Base-by-base conservation (phyloP, 257 asterid genomes). In the Cordia subcordata region DNA sequence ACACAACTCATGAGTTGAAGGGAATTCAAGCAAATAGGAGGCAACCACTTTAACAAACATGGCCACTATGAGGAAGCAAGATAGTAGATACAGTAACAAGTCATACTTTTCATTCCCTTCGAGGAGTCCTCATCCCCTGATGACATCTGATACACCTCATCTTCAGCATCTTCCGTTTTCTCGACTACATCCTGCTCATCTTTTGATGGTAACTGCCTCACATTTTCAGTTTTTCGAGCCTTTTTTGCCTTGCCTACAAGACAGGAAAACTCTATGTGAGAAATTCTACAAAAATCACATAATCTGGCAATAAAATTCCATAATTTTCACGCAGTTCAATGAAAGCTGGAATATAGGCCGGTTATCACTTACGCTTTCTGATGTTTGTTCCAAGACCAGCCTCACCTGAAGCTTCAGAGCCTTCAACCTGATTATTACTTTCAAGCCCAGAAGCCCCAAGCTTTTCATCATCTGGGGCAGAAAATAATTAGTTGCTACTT, bases 81-180 rank as follows among this genome's bases (percentile, higher is more conserved):
- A 5, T 10, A 12, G n/a, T 0, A 16, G 44, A 19, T 22, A 18
- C 1, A n/a, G n/a, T n/a, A n/a, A n/a, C n/a, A 4, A 67, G 12
- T 45, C 95, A 37, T 86, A 93, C 99, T 89, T 81, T 69, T 80
- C 96, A 88, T 80, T 81, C 99, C 99, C 68, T 73, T 83, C 1
- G 87, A 79, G 72, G 53, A 62, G 63, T 85, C 90, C 66, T 93
- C 99, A 50, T 89, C 97, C 33, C 96, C 97, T 5, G 95, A 93
- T 61, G 94, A 83, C 68, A 93, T 82, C 75, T 82, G 77, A 79
- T 80, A 83, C 18, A 77, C 75, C 60, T 82, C 94, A 45, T 77
- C 80, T 58, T 74, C 85, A 46, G 37, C 69, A 63, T 60, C 67
- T 50, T 73, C 76, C 67, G 55, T 75, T 57, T 72, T 81, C 62